Conservation (phyloP, 768 basidiomycete genomes). For the Inosperma sp. region DNA sequence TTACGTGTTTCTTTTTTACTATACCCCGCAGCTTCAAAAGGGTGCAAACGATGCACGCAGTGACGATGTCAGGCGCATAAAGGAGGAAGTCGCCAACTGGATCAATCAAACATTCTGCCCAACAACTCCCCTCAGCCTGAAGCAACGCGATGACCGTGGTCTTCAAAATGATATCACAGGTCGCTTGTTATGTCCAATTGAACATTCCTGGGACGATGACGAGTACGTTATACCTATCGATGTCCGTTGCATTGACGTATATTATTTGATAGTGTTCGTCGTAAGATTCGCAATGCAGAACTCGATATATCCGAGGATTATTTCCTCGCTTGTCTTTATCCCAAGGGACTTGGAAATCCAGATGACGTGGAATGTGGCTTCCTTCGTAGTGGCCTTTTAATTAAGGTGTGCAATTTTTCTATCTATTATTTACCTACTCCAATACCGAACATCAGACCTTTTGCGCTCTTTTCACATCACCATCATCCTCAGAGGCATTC, state of each 20-base stretch:
- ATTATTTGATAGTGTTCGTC: constrained; percentile 14
- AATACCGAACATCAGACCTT: constrained; percentile 12
- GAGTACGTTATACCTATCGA: not conserved
- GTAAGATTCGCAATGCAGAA: constrained; percentile 10
- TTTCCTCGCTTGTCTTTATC: constrained; percentile 18
- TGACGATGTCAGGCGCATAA: constrained; percentile 22
- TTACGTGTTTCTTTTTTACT: not conserved
- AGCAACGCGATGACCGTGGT: constrained; percentile 10
- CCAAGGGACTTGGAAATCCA: constrained; percentile 11
- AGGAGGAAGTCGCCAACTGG: constrained; percentile 21
- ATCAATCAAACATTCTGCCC: constrained; percentile 12
- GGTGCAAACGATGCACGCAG: constrained; percentile 22
- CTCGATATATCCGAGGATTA: constrained; percentile 9
- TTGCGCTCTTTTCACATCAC: constrained; percentile 12
- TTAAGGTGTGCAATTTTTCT: constrained; percentile 16
- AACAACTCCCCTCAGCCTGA: constrained; percentile 6
- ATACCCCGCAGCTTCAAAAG: constrained; percentile 18
- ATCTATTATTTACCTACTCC: constrained; percentile 7
- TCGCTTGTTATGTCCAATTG: constrained; percentile 24
- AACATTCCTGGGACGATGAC: constrained; percentile 14
- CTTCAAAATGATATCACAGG: constrained; percentile 26
- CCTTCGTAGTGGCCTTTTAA: constrained; percentile 16
- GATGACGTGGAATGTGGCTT: constrained; percentile 19
- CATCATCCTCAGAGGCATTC: constrained; percentile 5
- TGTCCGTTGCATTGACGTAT: not conserved